Base-by-base conservation (phyloP, 805 yeast species). In the Candida sphagnicola region DNA sequence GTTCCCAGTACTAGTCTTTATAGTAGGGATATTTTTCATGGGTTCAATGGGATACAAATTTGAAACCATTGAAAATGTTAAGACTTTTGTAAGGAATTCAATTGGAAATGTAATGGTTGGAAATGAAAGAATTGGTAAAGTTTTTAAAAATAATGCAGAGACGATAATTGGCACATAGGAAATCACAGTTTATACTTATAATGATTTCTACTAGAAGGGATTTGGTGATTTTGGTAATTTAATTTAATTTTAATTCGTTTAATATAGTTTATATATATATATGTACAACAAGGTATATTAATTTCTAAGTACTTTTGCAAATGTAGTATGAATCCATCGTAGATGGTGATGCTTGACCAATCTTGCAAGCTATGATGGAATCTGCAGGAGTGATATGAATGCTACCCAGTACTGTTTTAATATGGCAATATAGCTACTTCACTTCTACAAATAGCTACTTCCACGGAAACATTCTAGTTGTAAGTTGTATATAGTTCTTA, bases 1-100 rank as follows among this genome's bases (percentile, higher is more conserved):
- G 97, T 62, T 89, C 41, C 97, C 97, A 11, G 73, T 85, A 28
- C 61, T 77, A 57, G 62, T 87, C 37, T 49, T 82, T 15, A 56
- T 85, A 23, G 59, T 81, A 13, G 63, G 79, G 2, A 62, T 78
- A 5, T 67, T 72, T 48, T 66, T 74, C 38, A 57, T 74, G 49
- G 54, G 67, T 17, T 53, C 65, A 13, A 58, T 67, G 53, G 74
- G 72, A 3, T 63, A 61, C 51, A 53, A 56, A 47, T 54, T 67
- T 36, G 65, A 61, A 38, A 38, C 53, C 34, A 59, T 68, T 31
- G 73, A 68, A 39, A 47, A 47, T 28, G 44, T 57, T 40, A 66
- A 67, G 48, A 54, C 51, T 18, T 46, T 49, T 21, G 56, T 62
- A n/a, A 55, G 74, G 45, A 57, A 56, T 31, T 48, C 65, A 11